A percentile compares a stretch with the other conserved stretches of the same genome.
Conservation (phyloP, 1,284 basidiomycete genomes). For the Ceratobasidium sp. region DNA sequence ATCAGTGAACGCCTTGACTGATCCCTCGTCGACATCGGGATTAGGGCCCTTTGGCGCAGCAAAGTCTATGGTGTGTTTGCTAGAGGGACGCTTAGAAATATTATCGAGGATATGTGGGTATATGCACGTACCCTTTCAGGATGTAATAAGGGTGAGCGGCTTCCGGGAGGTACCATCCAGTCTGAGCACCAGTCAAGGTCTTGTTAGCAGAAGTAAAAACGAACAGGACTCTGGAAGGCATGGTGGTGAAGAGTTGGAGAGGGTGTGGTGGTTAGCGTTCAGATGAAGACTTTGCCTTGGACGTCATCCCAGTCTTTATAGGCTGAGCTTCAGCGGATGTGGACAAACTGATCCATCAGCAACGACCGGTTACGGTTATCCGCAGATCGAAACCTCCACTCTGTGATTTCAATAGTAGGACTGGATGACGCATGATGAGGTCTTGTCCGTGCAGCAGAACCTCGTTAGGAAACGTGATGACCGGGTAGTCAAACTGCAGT, state of each 20-base stretch:
- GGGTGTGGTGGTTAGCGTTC: not conserved
- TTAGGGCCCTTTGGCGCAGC: conserved; percentile 74
- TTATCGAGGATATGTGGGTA: not conserved
- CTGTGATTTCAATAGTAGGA: not conserved
- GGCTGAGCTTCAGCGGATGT: not conserved
- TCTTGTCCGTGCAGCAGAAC: too few relatives aligned
- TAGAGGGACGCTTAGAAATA: not conserved
- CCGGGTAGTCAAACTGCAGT: too few relatives aligned
- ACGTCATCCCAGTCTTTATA: conserved; percentile 2
- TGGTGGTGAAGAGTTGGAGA: not conserved
- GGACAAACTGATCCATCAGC: not conserved
- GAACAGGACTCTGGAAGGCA: conserved; percentile 61
- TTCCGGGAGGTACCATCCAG: conserved; percentile 56
- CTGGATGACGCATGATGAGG: not conserved
- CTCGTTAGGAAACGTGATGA: not conserved
- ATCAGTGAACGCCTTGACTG: conserved; percentile 65
- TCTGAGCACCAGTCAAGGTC: conserved; percentile 64
- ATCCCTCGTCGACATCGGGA: conserved; percentile 71
- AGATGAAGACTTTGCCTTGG: not conserved
- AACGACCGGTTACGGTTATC: not conserved
- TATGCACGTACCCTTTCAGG: conserved; percentile 60
- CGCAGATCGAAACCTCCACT: not conserved
- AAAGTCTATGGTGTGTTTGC: conserved; percentile 62
- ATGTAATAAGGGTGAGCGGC: conserved; percentile 83
- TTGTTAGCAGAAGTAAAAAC: conserved; percentile 75